Percentiles rank a stretch among this genome's conserved stretches.
phyloP scores from a whole-genome alignment of 176 grass and related monocot species.

The Thalia dealbata region DNA sequence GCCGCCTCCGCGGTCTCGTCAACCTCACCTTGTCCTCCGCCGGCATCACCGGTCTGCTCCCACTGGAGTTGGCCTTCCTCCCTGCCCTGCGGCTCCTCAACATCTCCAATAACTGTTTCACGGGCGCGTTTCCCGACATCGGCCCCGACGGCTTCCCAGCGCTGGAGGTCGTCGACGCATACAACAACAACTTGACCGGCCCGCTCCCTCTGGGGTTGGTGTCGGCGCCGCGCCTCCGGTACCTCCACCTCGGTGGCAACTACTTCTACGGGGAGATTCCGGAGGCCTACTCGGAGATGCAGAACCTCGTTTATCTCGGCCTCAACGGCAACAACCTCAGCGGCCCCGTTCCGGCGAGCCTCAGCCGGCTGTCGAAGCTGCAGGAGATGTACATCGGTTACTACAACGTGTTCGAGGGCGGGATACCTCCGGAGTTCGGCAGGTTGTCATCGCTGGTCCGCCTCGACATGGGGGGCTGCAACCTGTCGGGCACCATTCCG shows the following conservation, averaged over 20 bases:
- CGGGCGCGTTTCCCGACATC: slow-evolving; percentile 19
- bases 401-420: slow-evolving; percentile 60
- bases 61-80: slow-evolving; percentile 17
- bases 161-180: slow-evolving; percentile 50
- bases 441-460: slow-evolving; percentile 31
- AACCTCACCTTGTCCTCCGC: slow-evolving; percentile 70
- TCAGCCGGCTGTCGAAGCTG: slow-evolving; percentile 22
- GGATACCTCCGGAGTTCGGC: slow-evolving; percentile 52
- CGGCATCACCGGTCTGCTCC: slow-evolving; percentile 28
- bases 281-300: slow-evolving; percentile 28
- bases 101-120: slow-evolving; percentile 80
- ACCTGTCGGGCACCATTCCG: slow-evolving; percentile 53
- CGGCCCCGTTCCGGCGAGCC: slow-evolving; percentile 32
- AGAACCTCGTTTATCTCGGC: slow-evolving; percentile 51
- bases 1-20: slow-evolving; percentile 37
- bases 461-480: slow-evolving; percentile 66
- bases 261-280: slow-evolving; percentile 74
- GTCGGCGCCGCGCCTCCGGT: slow-evolving; percentile 13
- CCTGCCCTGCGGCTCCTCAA: slow-evolving; percentile 53
- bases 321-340: slow-evolving; percentile 67
- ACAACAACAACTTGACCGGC: slow-evolving; percentile 91
- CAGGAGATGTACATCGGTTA: slow-evolving; percentile 60
- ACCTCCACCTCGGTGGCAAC: slow-evolving; percentile 83
- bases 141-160: slow-evolving; percentile 15
- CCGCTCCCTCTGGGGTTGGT: slow-evolving; percentile 24